Evolutionary conservation across 768 basidiomycete species (phyloP).

Genomic region (Naematelia aurantialba): DNA sequence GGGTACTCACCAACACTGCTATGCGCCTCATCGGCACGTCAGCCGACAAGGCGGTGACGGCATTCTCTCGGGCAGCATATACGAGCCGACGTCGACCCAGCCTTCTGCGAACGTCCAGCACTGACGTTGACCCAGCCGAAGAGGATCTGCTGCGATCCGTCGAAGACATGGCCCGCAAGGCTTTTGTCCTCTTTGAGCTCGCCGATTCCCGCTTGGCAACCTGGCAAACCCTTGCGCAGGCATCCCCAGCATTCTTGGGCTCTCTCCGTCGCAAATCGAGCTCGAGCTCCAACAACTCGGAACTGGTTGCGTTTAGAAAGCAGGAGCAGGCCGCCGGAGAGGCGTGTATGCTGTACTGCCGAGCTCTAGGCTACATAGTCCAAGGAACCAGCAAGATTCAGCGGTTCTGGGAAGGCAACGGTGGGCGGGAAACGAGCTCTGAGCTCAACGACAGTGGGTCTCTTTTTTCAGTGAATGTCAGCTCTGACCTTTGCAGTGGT

Average conservation of each 20-base stretch:
- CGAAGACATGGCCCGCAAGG: slow-evolving; percentile 94
- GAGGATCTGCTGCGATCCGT: slow-evolving; percentile 73
- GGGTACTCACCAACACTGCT: slow-evolving; percentile 51
- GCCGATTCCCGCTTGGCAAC: slow-evolving; percentile 72
- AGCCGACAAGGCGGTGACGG: slow-evolving; percentile 38
- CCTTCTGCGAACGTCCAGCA: slow-evolving; percentile 25
- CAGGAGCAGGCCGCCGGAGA: slow-evolving; percentile 44
- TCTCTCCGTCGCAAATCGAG: slow-evolving; percentile 41
- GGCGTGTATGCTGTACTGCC: slow-evolving; percentile 47
- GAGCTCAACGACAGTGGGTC: slow-evolving; percentile 61
- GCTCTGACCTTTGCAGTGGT: slow-evolving; percentile 44
- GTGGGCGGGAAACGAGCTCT: slow-evolving; percentile 22
- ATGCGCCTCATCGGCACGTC: slow-evolving; percentile 50
- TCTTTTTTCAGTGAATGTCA: neutral
- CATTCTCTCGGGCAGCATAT: slow-evolving; percentile 29
- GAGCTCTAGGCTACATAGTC: slow-evolving; percentile 77
- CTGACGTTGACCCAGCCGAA: slow-evolving; percentile 54
- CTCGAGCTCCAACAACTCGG: slow-evolving; percentile 39
- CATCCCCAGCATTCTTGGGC: slow-evolving; percentile 19
- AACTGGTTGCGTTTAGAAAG: slow-evolving; percentile 26
- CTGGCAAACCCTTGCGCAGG: slow-evolving; percentile 22
- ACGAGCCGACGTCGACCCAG: slow-evolving; percentile 19
- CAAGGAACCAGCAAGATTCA: slow-evolving; percentile 79
- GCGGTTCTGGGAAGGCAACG: slow-evolving; percentile 54
- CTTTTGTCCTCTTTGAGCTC: slow-evolving; percentile 85